Percentiles rank a stretch among this genome's conserved stretches.
Evolutionary conservation across 805 yeast genomes (phyloP).

Genomic region (Candida stauntonica): DNA sequence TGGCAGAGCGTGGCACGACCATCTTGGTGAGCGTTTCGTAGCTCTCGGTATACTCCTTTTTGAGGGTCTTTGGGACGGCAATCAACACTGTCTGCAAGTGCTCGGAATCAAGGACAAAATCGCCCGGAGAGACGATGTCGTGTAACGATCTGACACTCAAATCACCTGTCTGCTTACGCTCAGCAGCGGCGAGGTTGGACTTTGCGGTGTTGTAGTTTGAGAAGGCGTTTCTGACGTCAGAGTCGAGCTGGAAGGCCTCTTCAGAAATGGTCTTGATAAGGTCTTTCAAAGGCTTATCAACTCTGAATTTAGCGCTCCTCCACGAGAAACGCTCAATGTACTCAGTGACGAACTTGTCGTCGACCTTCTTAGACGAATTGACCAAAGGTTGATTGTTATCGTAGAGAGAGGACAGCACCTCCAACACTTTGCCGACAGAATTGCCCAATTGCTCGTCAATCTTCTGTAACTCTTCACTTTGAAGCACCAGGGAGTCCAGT

Average conservation of each 20-base stretch:
- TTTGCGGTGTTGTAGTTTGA: constrained; percentile 77
- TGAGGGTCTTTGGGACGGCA: constrained; percentile 74
- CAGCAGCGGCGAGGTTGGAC: constrained; percentile 80
- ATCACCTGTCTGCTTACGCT: constrained; percentile 91
- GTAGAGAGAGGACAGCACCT: constrained; percentile 53
- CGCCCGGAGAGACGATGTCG: constrained; percentile 76
- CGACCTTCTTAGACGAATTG: constrained; percentile 46
- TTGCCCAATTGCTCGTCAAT: constrained; percentile 72
- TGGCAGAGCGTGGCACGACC: constrained; percentile 91
- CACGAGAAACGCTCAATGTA: constrained; percentile 76
- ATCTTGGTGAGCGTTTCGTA: constrained; percentile 77
- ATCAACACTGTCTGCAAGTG: constrained; percentile 80
- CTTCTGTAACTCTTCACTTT: constrained; percentile 84
- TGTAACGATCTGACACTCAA: constrained; percentile 86
- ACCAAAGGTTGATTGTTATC: constrained; percentile 38
- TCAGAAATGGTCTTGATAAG: constrained; percentile 63
- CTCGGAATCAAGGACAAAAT: constrained; percentile 82
- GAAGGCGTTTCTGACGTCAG: constrained; percentile 75
- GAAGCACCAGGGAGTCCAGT: constrained; percentile 83
- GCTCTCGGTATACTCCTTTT: constrained; percentile 53
- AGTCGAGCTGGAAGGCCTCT: constrained; percentile 80
- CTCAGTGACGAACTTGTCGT: constrained; percentile 51
- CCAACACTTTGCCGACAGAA: constrained; percentile 71
- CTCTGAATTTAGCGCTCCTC: constrained; percentile 82
- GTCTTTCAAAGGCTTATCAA: constrained; percentile 78